Evolutionary conservation across 2,329 filamentous ascomycete genomes (phyloP).

Genomic region (Intubia oerlemansii): DNA sequence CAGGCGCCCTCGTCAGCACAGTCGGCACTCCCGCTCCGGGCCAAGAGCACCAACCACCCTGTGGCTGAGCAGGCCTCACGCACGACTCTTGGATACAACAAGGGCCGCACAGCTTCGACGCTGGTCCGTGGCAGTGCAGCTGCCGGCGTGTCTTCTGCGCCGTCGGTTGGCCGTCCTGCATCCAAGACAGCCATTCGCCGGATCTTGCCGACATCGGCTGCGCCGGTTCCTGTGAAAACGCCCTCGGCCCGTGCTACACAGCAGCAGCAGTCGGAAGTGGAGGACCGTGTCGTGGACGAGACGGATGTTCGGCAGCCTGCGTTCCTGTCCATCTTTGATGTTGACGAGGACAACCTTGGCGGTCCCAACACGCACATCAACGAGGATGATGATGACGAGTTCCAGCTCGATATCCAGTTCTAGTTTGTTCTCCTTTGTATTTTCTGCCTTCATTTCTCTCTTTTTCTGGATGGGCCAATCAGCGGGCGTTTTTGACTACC

Average conservation of each 20-base stretch:
- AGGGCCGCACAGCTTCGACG: slow-evolving; percentile 39
- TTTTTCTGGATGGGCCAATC: too few relatives aligned
- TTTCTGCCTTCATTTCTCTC: too few relatives aligned
- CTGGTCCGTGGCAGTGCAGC: slow-evolving; percentile 17
- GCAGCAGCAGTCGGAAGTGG: too few relatives aligned
- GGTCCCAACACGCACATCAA: slow-evolving; percentile 27
- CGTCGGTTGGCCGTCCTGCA: too few relatives aligned
- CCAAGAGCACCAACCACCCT: slow-evolving; percentile 2
- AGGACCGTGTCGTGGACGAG: slow-evolving; percentile 11
- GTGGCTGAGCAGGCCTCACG: slow-evolving; percentile 46
- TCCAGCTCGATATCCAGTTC: too few relatives aligned
- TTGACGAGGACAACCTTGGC: slow-evolving; percentile 18
- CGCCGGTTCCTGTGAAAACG: too few relatives aligned
- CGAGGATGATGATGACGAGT: slow-evolving; percentile 10
- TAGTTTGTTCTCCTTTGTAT: too few relatives aligned
- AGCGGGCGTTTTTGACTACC: too few relatives aligned
- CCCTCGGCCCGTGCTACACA: too few relatives aligned
- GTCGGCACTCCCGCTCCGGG: slow-evolving; percentile 3
- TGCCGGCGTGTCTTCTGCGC: too few relatives aligned
- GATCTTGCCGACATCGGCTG: too few relatives aligned
- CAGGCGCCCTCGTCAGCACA: neutral
- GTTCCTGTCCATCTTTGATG: slow-evolving; percentile 37
- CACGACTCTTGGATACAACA: slow-evolving; percentile 69
- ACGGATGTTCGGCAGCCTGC: slow-evolving; percentile 21
- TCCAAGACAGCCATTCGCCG: too few relatives aligned